These are phyloP conservation scores for Chlorella variabilis DNA, from an alignment of 163 green algal species.

Conservation along the genomic window DNA sequence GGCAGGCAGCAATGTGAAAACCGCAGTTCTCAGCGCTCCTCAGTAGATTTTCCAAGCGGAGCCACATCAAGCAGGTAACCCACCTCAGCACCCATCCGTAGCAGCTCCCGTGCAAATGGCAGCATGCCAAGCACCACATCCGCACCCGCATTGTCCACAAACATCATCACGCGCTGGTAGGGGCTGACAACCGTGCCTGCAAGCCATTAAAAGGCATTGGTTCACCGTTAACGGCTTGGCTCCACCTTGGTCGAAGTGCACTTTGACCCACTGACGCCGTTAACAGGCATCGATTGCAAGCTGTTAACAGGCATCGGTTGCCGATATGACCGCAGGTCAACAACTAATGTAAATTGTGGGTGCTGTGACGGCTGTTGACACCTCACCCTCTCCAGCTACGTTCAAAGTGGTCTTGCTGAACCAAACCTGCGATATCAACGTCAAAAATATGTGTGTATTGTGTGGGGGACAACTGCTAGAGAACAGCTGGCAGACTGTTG, in stretches of 20 bases:
- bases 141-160: conserved; percentile 96
- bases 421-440: conserved; percentile 52
- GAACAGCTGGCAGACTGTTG: no score
- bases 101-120: conserved; percentile 92
- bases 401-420: conserved; percentile 42
- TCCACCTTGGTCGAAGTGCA: neutral
- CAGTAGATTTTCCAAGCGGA: no score
- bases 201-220: neutral
- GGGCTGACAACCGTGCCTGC: conserved; percentile 46
- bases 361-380: no score
- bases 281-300: neutral
- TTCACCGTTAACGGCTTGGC: neutral
- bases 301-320: neutral
- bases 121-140: conserved; percentile 95
- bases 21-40: no score
- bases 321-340: no score
- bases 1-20: neutral
- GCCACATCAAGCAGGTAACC: neutral
- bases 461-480: no score
- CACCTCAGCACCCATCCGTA: conserved; percentile 80
- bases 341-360: neutral
- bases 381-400: conserved; percentile 10
- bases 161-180: conserved; percentile 90
- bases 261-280: no score
- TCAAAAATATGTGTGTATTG: no score